phyloP scores from a whole-genome alignment of 1,284 basidiomycete species.

The Trichosporon sp. region DNA sequence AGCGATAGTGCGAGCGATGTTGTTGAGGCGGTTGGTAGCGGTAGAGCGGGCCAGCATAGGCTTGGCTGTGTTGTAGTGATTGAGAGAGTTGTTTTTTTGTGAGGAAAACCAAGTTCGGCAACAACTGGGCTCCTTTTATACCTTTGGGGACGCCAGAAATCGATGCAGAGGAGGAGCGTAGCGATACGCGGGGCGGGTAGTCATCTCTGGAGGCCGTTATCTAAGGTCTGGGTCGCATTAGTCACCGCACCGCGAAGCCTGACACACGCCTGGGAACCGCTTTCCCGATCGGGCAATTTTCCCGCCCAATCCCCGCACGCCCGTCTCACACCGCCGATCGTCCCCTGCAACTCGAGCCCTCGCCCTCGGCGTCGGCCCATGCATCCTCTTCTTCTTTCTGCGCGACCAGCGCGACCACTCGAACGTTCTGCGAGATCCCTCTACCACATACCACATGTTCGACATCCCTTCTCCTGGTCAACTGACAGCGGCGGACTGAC shows the following conservation, averaged over 20 bases:
- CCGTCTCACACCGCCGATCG: not conserved
- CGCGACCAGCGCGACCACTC: too few species aligned
- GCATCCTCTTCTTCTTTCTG: too few species aligned
- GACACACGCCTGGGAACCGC: constrained; percentile 7
- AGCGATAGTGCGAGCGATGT: constrained; percentile 8
- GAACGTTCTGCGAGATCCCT: not conserved
- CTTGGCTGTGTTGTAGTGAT: not conserved
- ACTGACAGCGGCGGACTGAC: too few species aligned
- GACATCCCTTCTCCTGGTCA: too few species aligned
- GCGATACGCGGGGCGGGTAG: not conserved
- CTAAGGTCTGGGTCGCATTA: not conserved
- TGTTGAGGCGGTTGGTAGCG: not conserved
- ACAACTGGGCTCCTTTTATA: constrained; percentile 12
- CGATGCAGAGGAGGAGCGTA: too few species aligned
- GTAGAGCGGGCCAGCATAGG: constrained; percentile 2
- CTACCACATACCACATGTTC: too few species aligned
- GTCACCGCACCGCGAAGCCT: not conserved
- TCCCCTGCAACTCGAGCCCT: not conserved
- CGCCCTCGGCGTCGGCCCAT: not conserved
- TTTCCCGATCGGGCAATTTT: constrained; percentile 17
- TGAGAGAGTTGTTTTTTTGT: not conserved
- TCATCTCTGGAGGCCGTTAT: not conserved
- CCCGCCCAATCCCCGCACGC: not conserved
- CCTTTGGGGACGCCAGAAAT: not conserved
- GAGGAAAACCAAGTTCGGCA: constrained; percentile 1